These are phyloP conservation scores for Nymphaea thermarum DNA, from an alignment of 164 flowering plant species.

Conservation along the genomic window DNA sequence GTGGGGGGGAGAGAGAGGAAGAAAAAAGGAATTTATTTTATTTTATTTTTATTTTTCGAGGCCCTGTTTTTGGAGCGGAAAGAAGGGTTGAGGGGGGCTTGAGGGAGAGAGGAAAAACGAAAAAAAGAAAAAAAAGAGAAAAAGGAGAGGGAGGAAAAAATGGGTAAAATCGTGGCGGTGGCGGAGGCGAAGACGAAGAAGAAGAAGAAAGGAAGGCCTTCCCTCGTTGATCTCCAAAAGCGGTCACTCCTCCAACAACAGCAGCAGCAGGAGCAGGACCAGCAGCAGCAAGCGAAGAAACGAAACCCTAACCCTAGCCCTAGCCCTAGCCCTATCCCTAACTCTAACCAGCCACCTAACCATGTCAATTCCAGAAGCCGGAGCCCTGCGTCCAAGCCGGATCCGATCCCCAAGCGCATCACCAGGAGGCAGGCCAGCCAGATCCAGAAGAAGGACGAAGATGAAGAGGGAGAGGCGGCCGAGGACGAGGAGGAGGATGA, in stretches of 20 bases:
- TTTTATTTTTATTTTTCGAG: not conserved
- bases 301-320: conserved; percentile 11
- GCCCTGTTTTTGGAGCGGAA: not conserved
- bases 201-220: conserved; percentile 90
- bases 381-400: conserved; percentile 28
- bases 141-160: conserved; percentile 2
- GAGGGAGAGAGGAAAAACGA: not conserved
- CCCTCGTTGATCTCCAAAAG: conserved; percentile 57
- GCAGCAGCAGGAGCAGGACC: conserved; percentile 6
- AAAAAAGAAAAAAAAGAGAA: not conserved
- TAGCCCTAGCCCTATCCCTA: conserved; percentile 7
- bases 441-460: not conserved
- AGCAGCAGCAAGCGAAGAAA: conserved; percentile 13
- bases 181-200: conserved; percentile 20
- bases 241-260: conserved; percentile 31
- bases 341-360: conserved; percentile 20
- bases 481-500: conserved; percentile 12
- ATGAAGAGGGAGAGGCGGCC: not conserved
- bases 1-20: conserved; percentile 2
- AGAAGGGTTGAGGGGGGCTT: not conserved
- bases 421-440: not conserved
- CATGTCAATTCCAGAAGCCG: conserved; percentile 12
- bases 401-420: conserved; percentile 3
- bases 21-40: not conserved
- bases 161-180: conserved; percentile 19